phyloP scores from a whole-genome alignment of 2,329 filamentous ascomycete genomes.

The Truncatella angustata region DNA sequence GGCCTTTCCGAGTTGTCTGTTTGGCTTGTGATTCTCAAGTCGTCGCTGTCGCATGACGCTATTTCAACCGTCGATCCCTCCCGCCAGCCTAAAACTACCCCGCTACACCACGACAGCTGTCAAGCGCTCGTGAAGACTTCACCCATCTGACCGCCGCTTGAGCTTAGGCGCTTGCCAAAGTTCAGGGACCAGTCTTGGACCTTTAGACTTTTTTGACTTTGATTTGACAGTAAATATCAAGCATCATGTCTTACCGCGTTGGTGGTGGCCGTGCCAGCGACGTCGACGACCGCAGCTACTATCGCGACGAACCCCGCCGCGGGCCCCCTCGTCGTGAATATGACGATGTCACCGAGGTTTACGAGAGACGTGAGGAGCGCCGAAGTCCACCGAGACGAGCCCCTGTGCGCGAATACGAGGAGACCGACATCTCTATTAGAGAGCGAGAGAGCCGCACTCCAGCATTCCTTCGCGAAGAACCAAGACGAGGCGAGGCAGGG shows the following conservation, averaged over 20 bases:
- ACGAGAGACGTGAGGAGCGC: slow-evolving; percentile 21
- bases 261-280: slow-evolving; percentile 28
- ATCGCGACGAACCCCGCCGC: slow-evolving; percentile 25
- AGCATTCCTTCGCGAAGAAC: slow-evolving; percentile 51
- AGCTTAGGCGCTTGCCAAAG: neutral
- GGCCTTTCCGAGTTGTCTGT: too few relatives aligned
- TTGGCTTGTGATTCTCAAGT: neutral
- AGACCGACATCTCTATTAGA: slow-evolving; percentile 41
- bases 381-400: slow-evolving; percentile 24
- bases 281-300: slow-evolving; percentile 45
- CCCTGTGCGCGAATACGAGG: slow-evolving; percentile 35
- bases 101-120: slow-evolving; percentile 1
- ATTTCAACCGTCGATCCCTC: slow-evolving; percentile 5
- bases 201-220: neutral
- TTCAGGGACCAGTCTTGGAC: neutral
- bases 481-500: slow-evolving; percentile 45
- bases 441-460: slow-evolving; percentile 43
- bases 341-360: slow-evolving; percentile 23
- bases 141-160: neutral
- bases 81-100: slow-evolving; percentile 7
- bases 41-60: slow-evolving; percentile 8
- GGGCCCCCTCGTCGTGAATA: slow-evolving; percentile 23
- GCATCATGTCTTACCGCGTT: slow-evolving; percentile 23
- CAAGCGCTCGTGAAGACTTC: slow-evolving; percentile 1
- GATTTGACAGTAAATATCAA: neutral